Conservation (phyloP, 1,139 yeast genomes). For the Kluyveromyces sp. region DNA sequence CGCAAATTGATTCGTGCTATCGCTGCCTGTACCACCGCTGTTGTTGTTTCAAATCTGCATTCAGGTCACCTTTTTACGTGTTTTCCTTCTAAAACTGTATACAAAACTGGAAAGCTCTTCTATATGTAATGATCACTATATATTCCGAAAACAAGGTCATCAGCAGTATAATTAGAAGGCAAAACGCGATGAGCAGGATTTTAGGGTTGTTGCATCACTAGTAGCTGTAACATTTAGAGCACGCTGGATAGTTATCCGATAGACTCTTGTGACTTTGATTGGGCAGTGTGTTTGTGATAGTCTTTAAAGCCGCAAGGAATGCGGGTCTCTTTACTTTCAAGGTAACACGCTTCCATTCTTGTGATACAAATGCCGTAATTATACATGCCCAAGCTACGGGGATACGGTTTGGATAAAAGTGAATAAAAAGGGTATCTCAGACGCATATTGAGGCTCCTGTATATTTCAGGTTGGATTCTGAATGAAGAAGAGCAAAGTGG, state of each 20-base stretch:
- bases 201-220: no score
- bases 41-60: neutral
- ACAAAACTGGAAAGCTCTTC: neutral
- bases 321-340: no score
- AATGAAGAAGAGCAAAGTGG: no score
- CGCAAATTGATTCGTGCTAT: no score
- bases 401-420: no score
- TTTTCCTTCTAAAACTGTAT: neutral
- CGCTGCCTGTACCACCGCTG: neutral
- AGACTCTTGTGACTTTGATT: no score
- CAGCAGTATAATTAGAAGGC: neutral
- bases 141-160: neutral
- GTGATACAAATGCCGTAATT: neutral
- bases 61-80: neutral
- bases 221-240: neutral
- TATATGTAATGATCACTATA: neutral
- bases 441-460: no score
- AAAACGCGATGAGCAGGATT: neutral
- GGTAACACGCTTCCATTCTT: neutral
- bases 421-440: no score
- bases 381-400: neutral
- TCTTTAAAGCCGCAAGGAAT: no score
- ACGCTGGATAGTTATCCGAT: no score
- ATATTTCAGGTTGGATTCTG: no score
- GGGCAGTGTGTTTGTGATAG: no score